These are phyloP conservation scores for Hirsutella rhossiliensis DNA, from an alignment of 2,329 filamentous ascomycete genomes.

Conservation along the genomic window DNA sequence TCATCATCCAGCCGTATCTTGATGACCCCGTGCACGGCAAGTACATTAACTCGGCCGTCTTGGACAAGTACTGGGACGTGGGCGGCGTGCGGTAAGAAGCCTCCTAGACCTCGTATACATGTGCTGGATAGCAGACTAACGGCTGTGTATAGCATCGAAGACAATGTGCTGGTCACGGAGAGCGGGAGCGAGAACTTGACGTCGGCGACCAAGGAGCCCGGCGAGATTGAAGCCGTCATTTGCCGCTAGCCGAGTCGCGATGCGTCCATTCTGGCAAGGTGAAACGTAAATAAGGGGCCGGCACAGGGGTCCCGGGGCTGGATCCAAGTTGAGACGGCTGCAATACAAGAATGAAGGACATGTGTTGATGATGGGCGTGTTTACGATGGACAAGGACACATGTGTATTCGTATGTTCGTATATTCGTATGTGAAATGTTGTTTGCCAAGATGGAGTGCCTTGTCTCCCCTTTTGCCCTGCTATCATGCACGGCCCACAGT, in stretches of 20 bases:
- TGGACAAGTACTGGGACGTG: conserved; percentile 73
- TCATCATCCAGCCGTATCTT: conserved; percentile 74
- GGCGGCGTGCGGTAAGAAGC: conserved; percentile 52
- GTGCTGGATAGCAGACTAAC: neutral
- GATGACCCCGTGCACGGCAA: conserved; percentile 58
- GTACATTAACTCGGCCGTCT: conserved; percentile 62
- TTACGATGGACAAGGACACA: too few species aligned
- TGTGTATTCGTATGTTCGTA: too few species aligned
- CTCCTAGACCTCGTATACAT: neutral
- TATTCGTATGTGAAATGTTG: too few species aligned
- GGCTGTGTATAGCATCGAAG: conserved; percentile 38
- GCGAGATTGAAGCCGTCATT: conserved; percentile 38
- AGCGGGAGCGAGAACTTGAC: conserved; percentile 62
- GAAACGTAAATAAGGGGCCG: neutral
- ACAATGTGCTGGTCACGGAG: conserved; percentile 61
- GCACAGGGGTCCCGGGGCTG: too few species aligned
- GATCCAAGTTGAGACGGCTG: too few species aligned
- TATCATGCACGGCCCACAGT: too few species aligned
- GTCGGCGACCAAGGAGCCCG: conserved; percentile 55
- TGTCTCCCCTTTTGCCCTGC: too few species aligned
- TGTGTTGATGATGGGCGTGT: too few species aligned
- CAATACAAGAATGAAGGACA: too few species aligned
- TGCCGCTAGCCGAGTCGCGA: neutral
- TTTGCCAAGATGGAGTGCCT: too few species aligned
- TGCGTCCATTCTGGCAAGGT: neutral